These are phyloP conservation scores for Lactifluus rugatus DNA, from an alignment of 768 basidiomycete genomes.

Conservation along the genomic window DNA sequence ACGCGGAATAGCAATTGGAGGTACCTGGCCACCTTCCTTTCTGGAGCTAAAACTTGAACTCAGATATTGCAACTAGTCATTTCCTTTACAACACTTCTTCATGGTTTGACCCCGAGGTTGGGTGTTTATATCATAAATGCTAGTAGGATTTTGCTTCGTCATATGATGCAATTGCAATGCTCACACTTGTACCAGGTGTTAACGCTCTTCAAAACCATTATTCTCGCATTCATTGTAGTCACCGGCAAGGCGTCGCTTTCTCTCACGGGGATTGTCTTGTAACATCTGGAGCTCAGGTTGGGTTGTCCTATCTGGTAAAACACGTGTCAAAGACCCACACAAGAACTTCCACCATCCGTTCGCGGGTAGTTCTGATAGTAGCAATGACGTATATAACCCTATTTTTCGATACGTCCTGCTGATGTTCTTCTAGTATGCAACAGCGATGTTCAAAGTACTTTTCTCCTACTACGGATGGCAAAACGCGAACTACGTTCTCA, in stretches of 20 bases:
- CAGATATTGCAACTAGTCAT: constrained; percentile 32
- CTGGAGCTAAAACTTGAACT: background rate
- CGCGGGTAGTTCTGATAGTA: constrained; percentile 42
- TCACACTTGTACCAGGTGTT: constrained; percentile 29
- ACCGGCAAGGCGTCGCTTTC: constrained; percentile 27
- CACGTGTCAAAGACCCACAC: constrained; percentile 45
- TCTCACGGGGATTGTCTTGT: background rate
- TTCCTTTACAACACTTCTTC: constrained; percentile 39
- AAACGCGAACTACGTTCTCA: constrained; percentile 48
- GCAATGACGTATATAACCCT: constrained; percentile 33
- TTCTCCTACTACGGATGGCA: constrained; percentile 43
- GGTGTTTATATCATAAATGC: constrained; percentile 52
- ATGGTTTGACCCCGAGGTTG: constrained; percentile 40
- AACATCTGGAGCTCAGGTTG: constrained; percentile 30
- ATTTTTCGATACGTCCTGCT: background rate
- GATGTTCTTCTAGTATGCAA: constrained; percentile 39
- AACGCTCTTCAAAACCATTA: constrained; percentile 44
- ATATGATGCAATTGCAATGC: background rate
- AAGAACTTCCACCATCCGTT: constrained; percentile 51
- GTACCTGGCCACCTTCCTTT: constrained; percentile 23
- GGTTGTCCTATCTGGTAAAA: constrained; percentile 51
- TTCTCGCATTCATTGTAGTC: constrained; percentile 46
- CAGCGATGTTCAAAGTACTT: constrained; percentile 51
- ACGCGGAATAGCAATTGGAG: constrained; percentile 50
- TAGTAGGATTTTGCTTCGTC: background rate